phyloP scores from a whole-genome alignment of 2,329 filamentous ascomycete genomes.

The Fusarium hainanense region DNA sequence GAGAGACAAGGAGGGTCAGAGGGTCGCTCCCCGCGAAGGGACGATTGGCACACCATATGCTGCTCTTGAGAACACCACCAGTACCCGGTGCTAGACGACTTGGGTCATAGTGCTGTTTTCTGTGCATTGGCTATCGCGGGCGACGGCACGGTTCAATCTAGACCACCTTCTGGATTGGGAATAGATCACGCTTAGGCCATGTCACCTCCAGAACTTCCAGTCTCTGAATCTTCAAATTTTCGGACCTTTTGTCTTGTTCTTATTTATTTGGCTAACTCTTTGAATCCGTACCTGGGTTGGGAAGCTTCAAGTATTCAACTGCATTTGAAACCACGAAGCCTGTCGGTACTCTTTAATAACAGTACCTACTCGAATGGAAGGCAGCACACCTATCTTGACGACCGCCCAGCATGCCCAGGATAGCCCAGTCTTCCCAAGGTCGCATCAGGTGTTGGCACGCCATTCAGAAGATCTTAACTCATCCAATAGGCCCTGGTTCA shows the following conservation, averaged over 20 bases:
- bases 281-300: neutral
- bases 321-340: neutral
- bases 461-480: conserved; percentile 21
- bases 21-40: conserved; percentile 37
- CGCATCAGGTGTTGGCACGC: conserved; percentile 35
- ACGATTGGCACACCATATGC: conserved; percentile 22
- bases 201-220: conserved; percentile 26
- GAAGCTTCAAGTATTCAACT: neutral
- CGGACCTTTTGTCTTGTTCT: conserved; percentile 42
- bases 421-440: neutral
- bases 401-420: neutral
- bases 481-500: conserved; percentile 31
- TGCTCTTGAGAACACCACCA: neutral
- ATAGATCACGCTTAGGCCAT: conserved; percentile 19
- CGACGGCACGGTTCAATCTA: conserved; percentile 27
- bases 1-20: conserved; percentile 28
- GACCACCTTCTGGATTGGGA: conserved; percentile 34
- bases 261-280: conserved; percentile 1
- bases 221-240: conserved; percentile 26
- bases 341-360: neutral
- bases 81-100: conserved; percentile 31
- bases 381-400: neutral
- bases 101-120: conserved; percentile 19
- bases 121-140: conserved; percentile 23
- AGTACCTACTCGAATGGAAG: neutral